Evolutionary conservation across 257 asterid genomes (phyloP).

Genomic region (Lycium ferocissimum): DNA sequence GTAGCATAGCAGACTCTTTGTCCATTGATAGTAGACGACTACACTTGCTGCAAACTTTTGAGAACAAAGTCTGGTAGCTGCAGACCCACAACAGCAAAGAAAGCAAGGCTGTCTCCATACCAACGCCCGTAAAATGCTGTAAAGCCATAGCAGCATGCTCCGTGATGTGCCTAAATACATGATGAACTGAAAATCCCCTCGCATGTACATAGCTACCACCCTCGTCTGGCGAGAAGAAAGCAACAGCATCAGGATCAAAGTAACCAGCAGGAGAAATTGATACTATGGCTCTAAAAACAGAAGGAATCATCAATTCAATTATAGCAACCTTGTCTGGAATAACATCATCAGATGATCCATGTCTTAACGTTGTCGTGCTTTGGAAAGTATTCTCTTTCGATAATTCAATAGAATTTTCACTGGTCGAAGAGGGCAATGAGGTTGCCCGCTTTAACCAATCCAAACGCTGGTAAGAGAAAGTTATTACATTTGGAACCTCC

Average conservation of each 20-base stretch:
- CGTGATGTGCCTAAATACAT: conserved; percentile 76
- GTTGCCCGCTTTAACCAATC: conserved; percentile 91
- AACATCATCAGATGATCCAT: conserved; percentile 53
- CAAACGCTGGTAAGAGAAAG: conserved; percentile 74
- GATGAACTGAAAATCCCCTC: conserved; percentile 70
- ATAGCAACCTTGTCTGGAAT: conserved; percentile 78
- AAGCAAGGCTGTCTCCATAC: conserved; percentile 60
- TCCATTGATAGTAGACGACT: conserved; percentile 77
- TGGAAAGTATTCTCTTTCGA: conserved; percentile 65
- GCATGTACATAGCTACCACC: conserved; percentile 93
- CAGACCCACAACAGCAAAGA: conserved; percentile 81
- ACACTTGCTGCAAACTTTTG: conserved; percentile 90
- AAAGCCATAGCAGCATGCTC: conserved; percentile 94
- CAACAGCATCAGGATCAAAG: conserved; percentile 82
- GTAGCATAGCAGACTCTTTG: conserved; percentile 68
- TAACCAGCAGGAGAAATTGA: conserved; percentile 93
- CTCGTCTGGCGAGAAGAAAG: conserved; percentile 96
- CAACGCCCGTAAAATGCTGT: conserved; percentile 65
- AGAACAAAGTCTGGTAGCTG: conserved; percentile 74
- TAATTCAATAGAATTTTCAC: conserved; percentile 57
- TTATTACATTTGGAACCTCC: conserved; percentile 70
- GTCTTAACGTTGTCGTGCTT: conserved; percentile 62
- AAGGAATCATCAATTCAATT: conserved; percentile 76
- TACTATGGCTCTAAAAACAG: conserved; percentile 76
- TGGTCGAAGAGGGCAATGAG: conserved; percentile 60